phyloP scores from a whole-genome alignment of 2,329 filamentous ascomycete genomes.

The Beauveria australis region DNA sequence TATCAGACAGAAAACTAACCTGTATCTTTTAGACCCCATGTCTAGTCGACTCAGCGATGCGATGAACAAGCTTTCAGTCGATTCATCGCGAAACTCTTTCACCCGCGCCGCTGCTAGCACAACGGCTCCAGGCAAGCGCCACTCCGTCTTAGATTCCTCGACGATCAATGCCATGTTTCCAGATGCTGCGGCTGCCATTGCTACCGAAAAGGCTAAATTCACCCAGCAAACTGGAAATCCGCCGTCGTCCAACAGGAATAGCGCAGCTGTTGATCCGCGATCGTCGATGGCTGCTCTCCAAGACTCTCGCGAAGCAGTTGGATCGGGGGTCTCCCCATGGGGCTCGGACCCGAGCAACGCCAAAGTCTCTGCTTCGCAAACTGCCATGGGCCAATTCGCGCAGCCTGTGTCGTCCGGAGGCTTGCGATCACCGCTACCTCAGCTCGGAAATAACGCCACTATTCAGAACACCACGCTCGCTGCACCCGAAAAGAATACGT shows the following conservation, averaged over 20 bases:
- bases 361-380: constrained; percentile 70
- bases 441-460: constrained; percentile 56
- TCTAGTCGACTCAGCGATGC: constrained; percentile 91
- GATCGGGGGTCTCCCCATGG: constrained; percentile 62
- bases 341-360: constrained; percentile 46
- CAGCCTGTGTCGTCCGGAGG: constrained; percentile 67
- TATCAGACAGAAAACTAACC: constrained; percentile 12
- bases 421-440: constrained; percentile 72
- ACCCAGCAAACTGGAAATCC: constrained; percentile 89
- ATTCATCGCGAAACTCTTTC: constrained; percentile 79
- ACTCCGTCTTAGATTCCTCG: constrained; percentile 85
- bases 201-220: constrained; percentile 95
- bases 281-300: constrained; percentile 58
- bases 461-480: constrained; percentile 80
- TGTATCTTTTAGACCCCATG: constrained; percentile 72
- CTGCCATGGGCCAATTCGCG: constrained; percentile 90
- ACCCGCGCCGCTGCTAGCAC: constrained; percentile 70
- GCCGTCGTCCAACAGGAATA: constrained; percentile 89
- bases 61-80: constrained; percentile 89
- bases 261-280: constrained; percentile 68
- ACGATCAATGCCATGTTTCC: constrained; percentile 99
- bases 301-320: constrained; percentile 23
- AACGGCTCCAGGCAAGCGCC: constrained; percentile 69
- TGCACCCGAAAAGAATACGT: constrained; percentile 54
- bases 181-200: constrained; percentile 95